Percentiles rank a stretch among this genome's conserved stretches.
Evolutionary conservation across 768 basidiomycete species (phyloP).

Genomic region (Dacryopinax spathularia): DNA sequence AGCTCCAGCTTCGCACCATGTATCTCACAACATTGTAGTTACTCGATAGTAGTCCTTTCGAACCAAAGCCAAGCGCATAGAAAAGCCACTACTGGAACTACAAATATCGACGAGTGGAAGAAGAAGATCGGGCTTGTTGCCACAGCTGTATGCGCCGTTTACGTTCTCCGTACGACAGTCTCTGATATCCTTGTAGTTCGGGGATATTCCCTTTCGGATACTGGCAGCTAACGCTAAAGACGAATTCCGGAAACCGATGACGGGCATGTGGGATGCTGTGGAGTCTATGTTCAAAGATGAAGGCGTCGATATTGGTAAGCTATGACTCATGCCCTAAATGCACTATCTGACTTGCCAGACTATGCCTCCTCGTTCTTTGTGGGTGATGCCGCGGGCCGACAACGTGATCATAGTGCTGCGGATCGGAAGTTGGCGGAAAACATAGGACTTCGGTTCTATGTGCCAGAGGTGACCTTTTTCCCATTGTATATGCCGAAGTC

Average conservation of each 20-base stretch:
- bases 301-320: slow-evolving; percentile 50
- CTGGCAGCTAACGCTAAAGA: slow-evolving; percentile 67
- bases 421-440: slow-evolving; percentile 82
- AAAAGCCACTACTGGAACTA: slow-evolving; percentile 22
- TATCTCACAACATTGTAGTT: slow-evolving; percentile 29
- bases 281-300: slow-evolving; percentile 45
- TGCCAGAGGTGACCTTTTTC: slow-evolving; percentile 59
- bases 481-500: neutral
- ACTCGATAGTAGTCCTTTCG: slow-evolving; percentile 59
- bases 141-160: slow-evolving; percentile 22
- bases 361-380: slow-evolving; percentile 56
- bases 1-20: neutral
- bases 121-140: slow-evolving; percentile 59
- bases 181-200: slow-evolving; percentile 33
- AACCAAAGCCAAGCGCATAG: slow-evolving; percentile 41
- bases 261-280: slow-evolving; percentile 71
- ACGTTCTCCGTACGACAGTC: neutral
- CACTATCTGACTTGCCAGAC: slow-evolving; percentile 33
- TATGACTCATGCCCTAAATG: neutral
- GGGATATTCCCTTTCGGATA: slow-evolving; percentile 57
- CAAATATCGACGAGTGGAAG: slow-evolving; percentile 50
- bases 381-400: slow-evolving; percentile 80
- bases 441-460: slow-evolving; percentile 54
- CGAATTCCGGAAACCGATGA: slow-evolving; percentile 70
- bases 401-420: slow-evolving; percentile 59